Evolutionary conservation across 176 grass and related monocot genomes (phyloP), one percentile per base, ranked within the genome.

Genomic region (Carex scoparia): DNA sequence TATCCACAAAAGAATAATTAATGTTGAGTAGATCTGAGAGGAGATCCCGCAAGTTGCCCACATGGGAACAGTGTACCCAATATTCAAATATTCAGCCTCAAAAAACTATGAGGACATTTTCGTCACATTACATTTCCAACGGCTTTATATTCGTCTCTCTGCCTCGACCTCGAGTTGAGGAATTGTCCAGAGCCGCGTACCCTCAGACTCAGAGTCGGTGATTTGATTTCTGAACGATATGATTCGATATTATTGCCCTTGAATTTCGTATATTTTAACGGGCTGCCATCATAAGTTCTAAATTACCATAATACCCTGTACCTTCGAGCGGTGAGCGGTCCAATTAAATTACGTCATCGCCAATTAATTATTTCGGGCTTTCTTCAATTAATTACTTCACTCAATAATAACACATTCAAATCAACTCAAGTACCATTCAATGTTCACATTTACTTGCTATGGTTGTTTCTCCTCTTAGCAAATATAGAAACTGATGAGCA

Each of bases 101-200:
- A 69, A 72, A 19, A 19, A 7, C 5, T 40, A 70, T 5, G 8
- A 46, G 69, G 69, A 35, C 35, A 72, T 18, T 44, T 10, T 72
- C 40, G 69, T 72, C 69, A 72, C n/a, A 49, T 73, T 4, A 27
- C 18, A 27, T 51, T 73, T 73, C 69, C 69, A 73, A 73, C 69
- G 69, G 69, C 69, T 73, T 49, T 27, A 73, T 73, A 10, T 73
- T 72, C 5, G 15, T 40, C 46, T 48, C 46, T 9, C 44, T 48
- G 56, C 57, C 15, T 59, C 57, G 4, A 15, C 15, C 58, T 60
- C 58, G 57, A 59, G 4, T 15, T 16, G 57, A 16, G 57, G 57
- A 16, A n/a, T 59, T 59, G 23, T 23, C 23, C 23, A 23, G 23
- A 23, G 23, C 23, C 23, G 23, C 23, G 23, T 23, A 23, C 23